Evolutionary conservation across 2,329 filamentous ascomycete genomes (phyloP).

Genomic region (Aspergillus japonicus): DNA sequence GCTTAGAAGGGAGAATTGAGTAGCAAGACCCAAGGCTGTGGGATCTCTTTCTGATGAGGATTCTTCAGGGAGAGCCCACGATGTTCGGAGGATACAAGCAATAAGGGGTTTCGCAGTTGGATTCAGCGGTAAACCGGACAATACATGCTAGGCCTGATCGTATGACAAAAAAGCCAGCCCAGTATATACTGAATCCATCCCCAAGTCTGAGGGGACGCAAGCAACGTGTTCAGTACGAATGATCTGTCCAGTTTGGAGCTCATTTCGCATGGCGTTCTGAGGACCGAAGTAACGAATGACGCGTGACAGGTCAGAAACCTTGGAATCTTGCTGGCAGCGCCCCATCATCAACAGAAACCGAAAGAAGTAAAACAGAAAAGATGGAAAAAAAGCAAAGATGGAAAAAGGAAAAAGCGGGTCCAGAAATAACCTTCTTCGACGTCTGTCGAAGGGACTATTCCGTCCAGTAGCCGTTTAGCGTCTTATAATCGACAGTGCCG

Average conservation of each 20-base stretch:
- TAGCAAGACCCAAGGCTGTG: not conserved
- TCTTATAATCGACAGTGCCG: not conserved
- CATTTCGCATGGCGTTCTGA: conserved; percentile 12
- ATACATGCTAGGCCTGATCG: not conserved
- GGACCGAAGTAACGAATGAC: conserved; percentile 22
- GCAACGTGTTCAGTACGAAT: conserved; percentile 6
- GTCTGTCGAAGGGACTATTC: not conserved
- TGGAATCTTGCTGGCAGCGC: not conserved
- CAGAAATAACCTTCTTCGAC: not conserved
- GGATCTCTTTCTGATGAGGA: not conserved
- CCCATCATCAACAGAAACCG: not conserved
- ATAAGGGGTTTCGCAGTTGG: conserved; percentile 1
- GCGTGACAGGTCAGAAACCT: conserved; percentile 33
- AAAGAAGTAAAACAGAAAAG: not conserved
- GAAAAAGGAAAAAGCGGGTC: conserved; percentile 1
- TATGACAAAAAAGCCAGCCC: not conserved
- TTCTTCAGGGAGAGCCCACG: conserved; percentile 10
- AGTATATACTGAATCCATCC: not conserved
- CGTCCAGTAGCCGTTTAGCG: not conserved
- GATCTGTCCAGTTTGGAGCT: conserved; percentile 16
- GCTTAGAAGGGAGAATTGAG: not conserved
- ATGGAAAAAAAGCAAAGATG: no score
- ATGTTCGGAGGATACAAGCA: conserved; percentile 15
- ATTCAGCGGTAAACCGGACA: not conserved
- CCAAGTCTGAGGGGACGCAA: not conserved